Evolutionary conservation across 208 protist genomes (phyloP).

Genomic region (Leishmania tropica): DNA sequence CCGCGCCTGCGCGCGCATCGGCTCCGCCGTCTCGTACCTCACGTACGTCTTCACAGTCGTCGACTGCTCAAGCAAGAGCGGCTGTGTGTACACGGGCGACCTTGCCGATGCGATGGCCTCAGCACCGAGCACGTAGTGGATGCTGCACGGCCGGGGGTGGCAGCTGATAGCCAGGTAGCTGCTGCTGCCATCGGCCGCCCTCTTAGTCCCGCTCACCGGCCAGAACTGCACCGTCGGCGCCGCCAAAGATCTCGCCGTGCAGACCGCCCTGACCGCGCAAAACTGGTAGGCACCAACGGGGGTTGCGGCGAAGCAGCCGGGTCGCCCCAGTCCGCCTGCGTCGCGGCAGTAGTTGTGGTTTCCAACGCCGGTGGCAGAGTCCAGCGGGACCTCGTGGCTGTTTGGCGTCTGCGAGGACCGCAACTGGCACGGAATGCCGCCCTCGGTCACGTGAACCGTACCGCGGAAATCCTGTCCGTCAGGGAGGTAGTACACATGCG

Average conservation of each 20-base stretch:
- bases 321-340: conserved; percentile 36
- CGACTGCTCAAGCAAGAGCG: conserved; percentile 38
- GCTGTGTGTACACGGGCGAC: conserved; percentile 28
- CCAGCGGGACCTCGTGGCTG: conserved; percentile 37
- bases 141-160: conserved; percentile 48
- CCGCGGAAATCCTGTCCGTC: conserved; percentile 74
- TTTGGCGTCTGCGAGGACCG: conserved; percentile 52
- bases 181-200: conserved; percentile 23
- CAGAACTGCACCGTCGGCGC: conserved; percentile 35
- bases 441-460: conserved; percentile 46
- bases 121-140: conserved; percentile 63
- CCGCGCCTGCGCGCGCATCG: conserved; percentile 32
- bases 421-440: conserved; percentile 53
- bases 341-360: conserved; percentile 84
- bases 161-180: conserved; percentile 46
- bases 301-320: conserved; percentile 63
- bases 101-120: conserved; percentile 14
- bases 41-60: conserved; percentile 49
- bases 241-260: conserved; percentile 22
- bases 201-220: conserved; percentile 28
- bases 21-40: conserved; percentile 29
- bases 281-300: conserved; percentile 42
- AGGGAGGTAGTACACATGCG: conserved; percentile 48
- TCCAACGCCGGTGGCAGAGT: conserved; percentile 49
- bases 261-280: conserved; percentile 59